Percentiles rank a stretch among this genome's conserved stretches.
Conservation (phyloP, 305 asterid species). For the Nicotiana rustica region DNA sequence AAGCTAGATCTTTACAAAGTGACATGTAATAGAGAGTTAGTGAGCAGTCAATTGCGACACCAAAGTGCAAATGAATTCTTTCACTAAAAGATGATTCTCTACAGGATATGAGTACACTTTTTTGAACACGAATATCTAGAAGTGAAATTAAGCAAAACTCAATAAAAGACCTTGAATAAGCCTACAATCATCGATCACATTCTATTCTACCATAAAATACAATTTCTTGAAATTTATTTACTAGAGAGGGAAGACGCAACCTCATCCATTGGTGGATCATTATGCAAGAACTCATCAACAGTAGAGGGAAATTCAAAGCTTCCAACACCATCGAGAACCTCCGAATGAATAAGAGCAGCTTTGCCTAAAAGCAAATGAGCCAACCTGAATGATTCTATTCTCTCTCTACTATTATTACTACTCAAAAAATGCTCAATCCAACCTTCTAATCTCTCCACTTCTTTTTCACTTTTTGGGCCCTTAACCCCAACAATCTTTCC, state of each 20-base stretch:
- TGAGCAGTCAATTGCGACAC: neutral
- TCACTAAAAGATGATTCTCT: slow-evolving; percentile 2
- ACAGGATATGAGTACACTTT: neutral
- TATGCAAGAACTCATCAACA: slow-evolving; percentile 59
- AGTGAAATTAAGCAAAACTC: neutral
- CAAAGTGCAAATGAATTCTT: neutral
- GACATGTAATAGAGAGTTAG: slow-evolving; percentile 1
- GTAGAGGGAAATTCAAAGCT: slow-evolving; percentile 60
- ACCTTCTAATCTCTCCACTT: slow-evolving; percentile 52
- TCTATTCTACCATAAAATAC: slow-evolving; percentile 7
- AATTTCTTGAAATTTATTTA: neutral
- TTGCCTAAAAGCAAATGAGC: slow-evolving; percentile 64
- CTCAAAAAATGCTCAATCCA: slow-evolving; percentile 59
- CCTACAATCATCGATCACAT: neutral
- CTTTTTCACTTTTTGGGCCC: slow-evolving; percentile 58
- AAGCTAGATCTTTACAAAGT: neutral
- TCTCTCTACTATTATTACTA: slow-evolving; percentile 34
- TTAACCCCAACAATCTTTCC: slow-evolving; percentile 56
- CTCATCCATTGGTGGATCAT: slow-evolving; percentile 57
- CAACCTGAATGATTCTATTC: slow-evolving; percentile 55
- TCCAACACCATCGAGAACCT: slow-evolving; percentile 45
- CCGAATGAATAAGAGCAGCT: slow-evolving; percentile 51
- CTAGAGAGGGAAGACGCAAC: neutral
- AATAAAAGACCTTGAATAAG: neutral
- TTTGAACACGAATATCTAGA: neutral